These are phyloP conservation scores for Tuber melanosporum DNA, from an alignment of 495 filamentous ascomycete genomes.

Conservation along the genomic window DNA sequence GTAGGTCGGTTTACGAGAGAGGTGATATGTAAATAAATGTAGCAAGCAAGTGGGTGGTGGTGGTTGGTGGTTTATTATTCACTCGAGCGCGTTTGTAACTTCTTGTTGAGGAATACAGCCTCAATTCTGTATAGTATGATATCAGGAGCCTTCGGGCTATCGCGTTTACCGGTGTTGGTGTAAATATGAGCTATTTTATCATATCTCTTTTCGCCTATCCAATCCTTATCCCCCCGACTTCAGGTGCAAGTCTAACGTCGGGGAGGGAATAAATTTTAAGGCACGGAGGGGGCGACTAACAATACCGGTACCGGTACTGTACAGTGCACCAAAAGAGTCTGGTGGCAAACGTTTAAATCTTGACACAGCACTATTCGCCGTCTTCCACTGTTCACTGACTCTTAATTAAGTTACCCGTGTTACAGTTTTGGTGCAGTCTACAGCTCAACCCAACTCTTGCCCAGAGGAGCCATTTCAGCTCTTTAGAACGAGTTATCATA, in stretches of 20 bases:
- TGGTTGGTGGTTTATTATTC: background rate
- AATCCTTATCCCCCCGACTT: background rate
- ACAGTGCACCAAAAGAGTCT: no score
- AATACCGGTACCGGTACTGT: no score
- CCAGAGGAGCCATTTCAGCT: background rate
- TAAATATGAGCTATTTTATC: background rate
- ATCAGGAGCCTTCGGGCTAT: background rate
- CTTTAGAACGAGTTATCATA: background rate
- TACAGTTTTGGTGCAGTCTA: background rate
- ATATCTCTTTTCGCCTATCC: background rate
- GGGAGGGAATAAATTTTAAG: no score
- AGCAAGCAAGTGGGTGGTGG: background rate
- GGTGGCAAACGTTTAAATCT: no score
- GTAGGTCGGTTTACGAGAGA: background rate
- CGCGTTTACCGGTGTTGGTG: background rate
- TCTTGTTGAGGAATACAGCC: background rate
- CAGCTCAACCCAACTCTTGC: background rate
- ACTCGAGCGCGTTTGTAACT: background rate
- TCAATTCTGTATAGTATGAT: background rate
- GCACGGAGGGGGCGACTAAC: no score
- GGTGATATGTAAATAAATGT: constrained; percentile 1
- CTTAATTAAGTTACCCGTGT: background rate
- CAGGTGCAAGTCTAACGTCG: background rate
- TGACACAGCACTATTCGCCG: no score
- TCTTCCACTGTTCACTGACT: no score